A percentile compares a stretch with the other conserved stretches of the same genome.
Conservation (phyloP, 176 grass and related monocot genomes). For the Poa annua region DNA sequence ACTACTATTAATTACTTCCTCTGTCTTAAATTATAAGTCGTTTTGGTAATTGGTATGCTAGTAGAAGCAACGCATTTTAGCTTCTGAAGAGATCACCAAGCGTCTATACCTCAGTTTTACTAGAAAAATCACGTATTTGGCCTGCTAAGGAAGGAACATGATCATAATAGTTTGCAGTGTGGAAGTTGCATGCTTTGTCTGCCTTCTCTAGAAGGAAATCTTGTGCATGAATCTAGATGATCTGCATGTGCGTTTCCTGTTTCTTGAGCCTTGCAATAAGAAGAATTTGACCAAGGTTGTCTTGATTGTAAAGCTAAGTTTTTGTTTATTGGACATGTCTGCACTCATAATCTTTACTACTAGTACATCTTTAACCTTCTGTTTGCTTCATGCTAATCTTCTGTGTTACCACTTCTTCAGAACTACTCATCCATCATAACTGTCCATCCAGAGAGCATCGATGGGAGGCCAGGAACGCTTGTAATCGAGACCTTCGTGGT, state of each 20-base stretch:
- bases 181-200: not conserved
- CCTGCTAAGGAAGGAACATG: not conserved
- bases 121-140: slow-evolving; percentile 17
- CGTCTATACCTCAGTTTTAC: not conserved
- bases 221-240: not conserved
- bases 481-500: slow-evolving; percentile 86
- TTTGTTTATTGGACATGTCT: slow-evolving; percentile 9
- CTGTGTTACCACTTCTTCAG: slow-evolving; percentile 52
- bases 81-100: not conserved
- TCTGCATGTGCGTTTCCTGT: slow-evolving; percentile 26
- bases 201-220: not conserved
- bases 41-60: too few species aligned
- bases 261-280: slow-evolving; percentile 30
- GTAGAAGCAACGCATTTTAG: not conserved
- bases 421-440: slow-evolving; percentile 83
- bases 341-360: not conserved
- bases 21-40: too few species aligned
- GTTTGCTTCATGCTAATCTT: slow-evolving; percentile 40
- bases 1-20: not conserved
- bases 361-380: slow-evolving; percentile 25
- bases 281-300: not conserved
- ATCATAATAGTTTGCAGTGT: slow-evolving; percentile 18
- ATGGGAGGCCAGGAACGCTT: slow-evolving; percentile 65
- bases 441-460: slow-evolving; percentile 66
- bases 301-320: slow-evolving; percentile 21